Conservation (phyloP, 108 stramenopile species). For the Nannochloropsis oceanica region DNA sequence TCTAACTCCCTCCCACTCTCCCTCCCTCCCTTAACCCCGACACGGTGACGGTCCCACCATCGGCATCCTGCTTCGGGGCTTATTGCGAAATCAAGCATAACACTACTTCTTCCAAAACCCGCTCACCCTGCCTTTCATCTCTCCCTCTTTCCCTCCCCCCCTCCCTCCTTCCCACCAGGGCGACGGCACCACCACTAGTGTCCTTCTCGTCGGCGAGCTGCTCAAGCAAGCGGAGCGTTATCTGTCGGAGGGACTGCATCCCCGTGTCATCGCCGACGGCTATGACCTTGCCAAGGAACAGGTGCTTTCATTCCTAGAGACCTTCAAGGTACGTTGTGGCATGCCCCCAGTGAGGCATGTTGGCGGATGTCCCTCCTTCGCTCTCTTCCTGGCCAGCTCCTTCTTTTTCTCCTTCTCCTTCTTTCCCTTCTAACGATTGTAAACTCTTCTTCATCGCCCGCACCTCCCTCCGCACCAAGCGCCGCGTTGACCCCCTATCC, state of each 20-base stretch:
- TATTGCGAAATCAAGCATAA: too few relatives aligned
- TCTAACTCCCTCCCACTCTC: too few relatives aligned
- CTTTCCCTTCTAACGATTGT: constrained; percentile 42
- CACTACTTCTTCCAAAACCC: too few relatives aligned
- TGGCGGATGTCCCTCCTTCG: background rate
- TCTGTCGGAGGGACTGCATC: constrained; percentile 85
- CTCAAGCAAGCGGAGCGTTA: constrained; percentile 86
- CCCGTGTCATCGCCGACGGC: constrained; percentile 89
- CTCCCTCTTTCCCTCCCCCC: background rate
- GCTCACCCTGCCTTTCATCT: too few relatives aligned
- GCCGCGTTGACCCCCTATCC: constrained; percentile 2
- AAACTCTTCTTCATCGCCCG: constrained; percentile 66
- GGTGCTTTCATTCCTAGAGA: constrained; percentile 61
- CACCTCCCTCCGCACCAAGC: constrained; percentile 83
- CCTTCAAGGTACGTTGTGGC: constrained; percentile 38
- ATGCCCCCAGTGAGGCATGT: background rate
- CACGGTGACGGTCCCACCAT: too few relatives aligned
- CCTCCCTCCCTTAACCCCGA: too few relatives aligned
- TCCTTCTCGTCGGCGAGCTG: constrained; percentile 88
- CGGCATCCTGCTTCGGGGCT: too few relatives aligned
- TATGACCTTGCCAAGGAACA: constrained; percentile 80
- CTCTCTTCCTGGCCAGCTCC: background rate
- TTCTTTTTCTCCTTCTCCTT: background rate
- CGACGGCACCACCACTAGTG: constrained; percentile 92
- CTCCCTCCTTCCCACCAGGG: constrained; percentile 50